A percentile compares a stretch with the other conserved stretches of the same genome.
phyloP scores from a whole-genome alignment of 139 green algal genomes.

The Micractinium sp. region DNA sequence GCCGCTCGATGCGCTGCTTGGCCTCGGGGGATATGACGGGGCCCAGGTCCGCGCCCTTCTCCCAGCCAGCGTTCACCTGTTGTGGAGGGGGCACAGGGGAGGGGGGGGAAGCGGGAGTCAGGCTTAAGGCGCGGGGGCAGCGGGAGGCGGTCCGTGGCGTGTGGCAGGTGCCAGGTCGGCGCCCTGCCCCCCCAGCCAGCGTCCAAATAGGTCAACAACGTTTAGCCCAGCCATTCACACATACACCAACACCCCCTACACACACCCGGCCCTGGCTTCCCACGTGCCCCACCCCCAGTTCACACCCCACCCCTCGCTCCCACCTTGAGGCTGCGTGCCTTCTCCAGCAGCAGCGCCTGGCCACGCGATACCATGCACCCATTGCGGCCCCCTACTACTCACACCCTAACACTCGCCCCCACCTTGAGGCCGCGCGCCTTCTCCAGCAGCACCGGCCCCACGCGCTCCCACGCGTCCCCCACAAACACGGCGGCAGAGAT shows the following conservation, averaged over 20 bases:
- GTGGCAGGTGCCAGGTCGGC: too few species aligned
- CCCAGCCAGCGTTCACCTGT: slow-evolving; percentile 78
- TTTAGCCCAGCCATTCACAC: too few species aligned
- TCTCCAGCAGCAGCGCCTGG: slow-evolving; percentile 69
- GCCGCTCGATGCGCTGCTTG: slow-evolving; percentile 66
- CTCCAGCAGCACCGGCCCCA: slow-evolving; percentile 64
- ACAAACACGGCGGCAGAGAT: slow-evolving; percentile 95
- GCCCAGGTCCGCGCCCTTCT: slow-evolving; percentile 85
- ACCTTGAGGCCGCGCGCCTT: slow-evolving; percentile 79
- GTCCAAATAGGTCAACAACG: too few species aligned
- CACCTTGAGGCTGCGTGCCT: slow-evolving; percentile 77
- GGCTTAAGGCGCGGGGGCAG: too few species aligned
- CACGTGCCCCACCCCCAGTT: background rate
- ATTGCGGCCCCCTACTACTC: slow-evolving; percentile 61
- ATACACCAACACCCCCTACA: too few species aligned
- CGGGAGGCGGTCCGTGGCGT: too few species aligned
- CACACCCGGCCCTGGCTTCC: too few species aligned
- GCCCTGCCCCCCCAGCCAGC: too few species aligned
- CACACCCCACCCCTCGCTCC: background rate
- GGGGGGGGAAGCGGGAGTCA: background rate
- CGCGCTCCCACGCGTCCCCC: slow-evolving; percentile 66
- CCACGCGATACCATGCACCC: slow-evolving; percentile 58
- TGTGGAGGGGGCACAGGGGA: background rate
- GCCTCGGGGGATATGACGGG: slow-evolving; percentile 85
- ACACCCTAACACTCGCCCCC: background rate